These are phyloP conservation scores for Xylariaceae sp. DNA, from an alignment of 2,329 filamentous ascomycete genomes.

Conservation along the genomic window DNA sequence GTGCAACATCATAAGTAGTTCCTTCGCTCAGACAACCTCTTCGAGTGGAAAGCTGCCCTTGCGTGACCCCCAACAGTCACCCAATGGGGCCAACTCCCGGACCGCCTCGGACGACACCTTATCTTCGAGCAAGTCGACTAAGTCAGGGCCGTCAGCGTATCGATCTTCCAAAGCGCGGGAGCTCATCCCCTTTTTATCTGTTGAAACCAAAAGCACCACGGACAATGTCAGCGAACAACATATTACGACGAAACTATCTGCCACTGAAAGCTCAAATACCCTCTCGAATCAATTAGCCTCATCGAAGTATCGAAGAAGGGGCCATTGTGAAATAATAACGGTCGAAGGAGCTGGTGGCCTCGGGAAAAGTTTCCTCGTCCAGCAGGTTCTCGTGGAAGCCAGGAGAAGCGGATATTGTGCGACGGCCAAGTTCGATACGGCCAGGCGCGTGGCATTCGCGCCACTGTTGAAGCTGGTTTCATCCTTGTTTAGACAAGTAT, in stretches of 20 bases:
- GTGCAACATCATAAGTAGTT: conserved; percentile 44
- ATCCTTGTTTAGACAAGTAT: conserved; percentile 62
- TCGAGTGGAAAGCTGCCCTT: conserved; percentile 39
- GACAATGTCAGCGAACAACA: conserved; percentile 44
- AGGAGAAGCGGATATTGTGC: conserved; percentile 59
- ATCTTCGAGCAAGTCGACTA: conserved; percentile 43
- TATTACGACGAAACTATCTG: conserved; percentile 37
- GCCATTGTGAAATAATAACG: conserved; percentile 58
- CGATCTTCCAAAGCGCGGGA: conserved; percentile 46
- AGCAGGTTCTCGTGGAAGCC: conserved; percentile 57
- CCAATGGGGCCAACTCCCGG: conserved; percentile 28
- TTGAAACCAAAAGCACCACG: conserved; percentile 43
- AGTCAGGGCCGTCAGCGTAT: conserved; percentile 36
- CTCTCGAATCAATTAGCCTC: conserved; percentile 51
- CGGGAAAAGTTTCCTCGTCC: conserved; percentile 61
- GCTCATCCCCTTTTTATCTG: conserved; percentile 46
- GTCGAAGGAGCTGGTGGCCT: conserved; percentile 58
- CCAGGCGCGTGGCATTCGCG: conserved; percentile 56
- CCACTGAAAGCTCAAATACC: conserved; percentile 44
- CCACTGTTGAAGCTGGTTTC: conserved; percentile 60
- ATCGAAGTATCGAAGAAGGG: conserved; percentile 55
- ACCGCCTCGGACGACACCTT: conserved; percentile 39
- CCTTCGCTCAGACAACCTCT: conserved; percentile 42
- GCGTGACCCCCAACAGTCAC: conserved; percentile 38
- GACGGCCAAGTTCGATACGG: conserved; percentile 61